phyloP scores from a whole-genome alignment of 2,329 filamentous ascomycete species.

The Pseudogymnoascus sp. region DNA sequence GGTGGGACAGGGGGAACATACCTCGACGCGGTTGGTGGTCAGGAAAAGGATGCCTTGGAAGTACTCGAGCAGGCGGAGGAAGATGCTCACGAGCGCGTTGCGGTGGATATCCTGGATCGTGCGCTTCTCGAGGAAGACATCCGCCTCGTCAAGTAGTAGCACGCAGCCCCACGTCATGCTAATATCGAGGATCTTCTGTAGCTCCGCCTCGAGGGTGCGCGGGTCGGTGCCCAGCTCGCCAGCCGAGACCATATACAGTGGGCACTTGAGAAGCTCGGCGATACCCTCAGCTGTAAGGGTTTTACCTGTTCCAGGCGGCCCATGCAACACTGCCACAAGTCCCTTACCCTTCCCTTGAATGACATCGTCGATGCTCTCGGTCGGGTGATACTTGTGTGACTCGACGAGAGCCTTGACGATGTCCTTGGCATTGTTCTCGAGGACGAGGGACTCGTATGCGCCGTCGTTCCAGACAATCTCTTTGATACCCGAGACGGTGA shows the following conservation, averaged over 20 bases:
- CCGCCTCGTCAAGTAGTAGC: constrained; percentile 75
- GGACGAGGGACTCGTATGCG: constrained; percentile 74
- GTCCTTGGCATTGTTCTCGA: constrained; percentile 52
- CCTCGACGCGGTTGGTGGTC: constrained; percentile 77
- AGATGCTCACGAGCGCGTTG: constrained; percentile 80
- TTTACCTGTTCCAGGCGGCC: constrained; percentile 81
- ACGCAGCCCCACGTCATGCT: constrained; percentile 83
- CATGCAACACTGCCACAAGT: constrained; percentile 72
- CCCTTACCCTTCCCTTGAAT: constrained; percentile 81
- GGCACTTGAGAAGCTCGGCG: constrained; percentile 71
- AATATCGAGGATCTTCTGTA: constrained; percentile 79
- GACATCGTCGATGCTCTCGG: constrained; percentile 74
- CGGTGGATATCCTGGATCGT: constrained; percentile 77
- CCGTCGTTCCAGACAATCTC: constrained; percentile 80
- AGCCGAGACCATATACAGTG: constrained; percentile 74
- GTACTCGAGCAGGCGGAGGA: constrained; percentile 79
- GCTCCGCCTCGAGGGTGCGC: constrained; percentile 61
- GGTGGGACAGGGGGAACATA: constrained; percentile 22
- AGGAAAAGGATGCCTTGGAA: constrained; percentile 87
- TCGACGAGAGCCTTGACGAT: constrained; percentile 76
- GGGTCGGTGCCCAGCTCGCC: constrained; percentile 77
- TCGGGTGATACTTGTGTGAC: constrained; percentile 73
- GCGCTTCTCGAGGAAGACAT: constrained; percentile 76
- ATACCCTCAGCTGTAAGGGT: constrained; percentile 83
- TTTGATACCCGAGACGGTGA: constrained; percentile 68